Evolutionary conservation across 1,284 basidiomycete species (phyloP), one percentile per base, ranked within the genome.

Genomic region (Hymenochaete sp.): DNA sequence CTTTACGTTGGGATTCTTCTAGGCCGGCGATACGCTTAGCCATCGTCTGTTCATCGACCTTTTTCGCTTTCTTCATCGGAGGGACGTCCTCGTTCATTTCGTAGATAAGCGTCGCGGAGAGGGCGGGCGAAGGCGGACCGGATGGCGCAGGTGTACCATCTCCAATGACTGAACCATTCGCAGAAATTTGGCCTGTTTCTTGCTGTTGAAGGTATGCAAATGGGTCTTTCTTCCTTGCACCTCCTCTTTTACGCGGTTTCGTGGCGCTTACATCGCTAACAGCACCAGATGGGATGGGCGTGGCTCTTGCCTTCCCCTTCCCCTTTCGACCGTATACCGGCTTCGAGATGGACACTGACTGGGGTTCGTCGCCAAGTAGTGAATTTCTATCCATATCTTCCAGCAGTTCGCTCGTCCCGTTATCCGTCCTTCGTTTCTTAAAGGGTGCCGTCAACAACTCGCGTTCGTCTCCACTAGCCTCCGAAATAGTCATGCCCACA

Each of bases 1-100:
- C 83, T 62, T 88, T 87, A 51, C 77, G 74, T 63, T 92, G 89
- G 2, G 86, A 70, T 56, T 93, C 89, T 58, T 93, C 88, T 29
- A 93, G 58, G 2, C 75, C 71, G 59, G 77, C 81, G 42, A 89
- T 68, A 26, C 85, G 75, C 58, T 87, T 86, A 18, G 73, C 59
- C 74, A 84, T 82, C 2, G 75, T 69, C 43, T 61, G 65, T 42
- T 83, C 82, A 47, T 87, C 85, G 4, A 85, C 67, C 58, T 79
- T 83, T 61, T 82, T 84, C 7, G 83, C 82, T 52, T 71, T 78
- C 63, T 71, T 82, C 56, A 88, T 61, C 18, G 78, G 74, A 8
- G 81, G 82, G 32, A 79, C 72, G 4, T 61, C 54, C 50, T 85
- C 84, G 47, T 80, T 76, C 24, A 88, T 64, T 52, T 85, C 82